Percentiles rank a stretch among this genome's conserved stretches.
phyloP scores from a whole-genome alignment of 345 rosid genomes.

The Clarkia xantiana region DNA sequence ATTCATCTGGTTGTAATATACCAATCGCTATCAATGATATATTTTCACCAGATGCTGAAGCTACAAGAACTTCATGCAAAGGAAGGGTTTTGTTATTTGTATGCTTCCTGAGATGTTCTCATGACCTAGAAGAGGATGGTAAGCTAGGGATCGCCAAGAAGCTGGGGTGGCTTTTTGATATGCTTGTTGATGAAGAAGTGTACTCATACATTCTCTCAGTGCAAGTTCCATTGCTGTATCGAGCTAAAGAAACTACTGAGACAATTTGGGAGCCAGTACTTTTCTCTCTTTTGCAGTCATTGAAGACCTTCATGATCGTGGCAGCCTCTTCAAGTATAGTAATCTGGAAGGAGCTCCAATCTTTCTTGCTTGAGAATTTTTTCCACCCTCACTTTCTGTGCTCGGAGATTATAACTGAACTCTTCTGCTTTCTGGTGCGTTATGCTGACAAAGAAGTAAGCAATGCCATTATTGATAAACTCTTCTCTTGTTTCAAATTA shows the following conservation, averaged over 20 bases:
- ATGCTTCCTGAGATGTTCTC: conserved; percentile 42
- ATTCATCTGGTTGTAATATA: conserved; percentile 12
- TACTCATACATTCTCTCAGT: conserved; percentile 50
- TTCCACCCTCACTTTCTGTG: conserved; percentile 82
- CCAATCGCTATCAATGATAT: conserved; percentile 28
- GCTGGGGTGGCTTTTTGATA: conserved; percentile 56
- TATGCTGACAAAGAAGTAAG: conserved; percentile 40
- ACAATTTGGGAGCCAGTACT: conserved; percentile 55
- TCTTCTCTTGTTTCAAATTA: conserved; percentile 37
- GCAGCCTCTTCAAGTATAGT: conserved; percentile 34
- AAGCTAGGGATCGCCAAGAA: conserved; percentile 33
- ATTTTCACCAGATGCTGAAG: conserved; percentile 30
- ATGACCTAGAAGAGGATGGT: conserved; percentile 33
- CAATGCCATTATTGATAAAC: conserved; percentile 29
- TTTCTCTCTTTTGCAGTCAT: conserved; percentile 43
- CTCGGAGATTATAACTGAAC: conserved; percentile 64
- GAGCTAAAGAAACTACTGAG: conserved; percentile 33
- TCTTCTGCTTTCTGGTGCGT: conserved; percentile 68
- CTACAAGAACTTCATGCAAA: conserved; percentile 22
- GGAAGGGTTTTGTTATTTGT: conserved; percentile 46
- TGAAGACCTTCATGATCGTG: conserved; percentile 52
- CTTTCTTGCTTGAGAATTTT: conserved; percentile 59
- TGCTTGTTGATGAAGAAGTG: conserved; percentile 40
- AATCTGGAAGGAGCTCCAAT: conserved; percentile 52
- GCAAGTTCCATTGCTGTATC: conserved; percentile 45